These are phyloP conservation scores for Colletotrichum caudatum DNA, from an alignment of 2,329 filamentous ascomycete genomes.

Conservation along the genomic window DNA sequence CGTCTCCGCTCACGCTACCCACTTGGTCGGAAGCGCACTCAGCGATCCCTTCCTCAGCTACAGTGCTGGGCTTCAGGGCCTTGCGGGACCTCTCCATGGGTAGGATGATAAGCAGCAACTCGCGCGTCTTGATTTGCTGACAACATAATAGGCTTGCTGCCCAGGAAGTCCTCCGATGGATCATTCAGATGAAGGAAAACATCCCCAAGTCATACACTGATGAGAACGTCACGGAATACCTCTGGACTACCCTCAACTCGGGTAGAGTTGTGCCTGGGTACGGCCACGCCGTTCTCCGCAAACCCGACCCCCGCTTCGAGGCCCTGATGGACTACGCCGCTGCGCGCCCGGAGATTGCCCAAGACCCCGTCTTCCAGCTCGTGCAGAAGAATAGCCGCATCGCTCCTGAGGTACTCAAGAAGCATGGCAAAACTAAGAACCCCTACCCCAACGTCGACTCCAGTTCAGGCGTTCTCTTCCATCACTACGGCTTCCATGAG, in stretches of 20 bases:
- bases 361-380: constrained; percentile 91
- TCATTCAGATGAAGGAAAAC: constrained; percentile 91
- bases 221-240: constrained; percentile 86
- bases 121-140: constrained; percentile 14
- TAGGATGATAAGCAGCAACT: background rate
- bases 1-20: constrained; percentile 94
- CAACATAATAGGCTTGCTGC: constrained; percentile 76
- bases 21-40: constrained; percentile 93
- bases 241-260: constrained; percentile 93
- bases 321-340: constrained; percentile 96
- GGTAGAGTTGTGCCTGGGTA: constrained; percentile 96
- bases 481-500: constrained; percentile 98
- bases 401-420: constrained; percentile 87
- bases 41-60: constrained; percentile 97
- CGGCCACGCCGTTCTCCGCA: constrained; percentile 94
- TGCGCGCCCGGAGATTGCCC: constrained; percentile 84
- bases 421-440: constrained; percentile 99
- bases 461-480: constrained; percentile 92
- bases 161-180: constrained; percentile 97
- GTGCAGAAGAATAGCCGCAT: constrained; percentile 94
- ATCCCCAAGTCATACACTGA: constrained; percentile 85
- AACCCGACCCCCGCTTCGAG: constrained; percentile 96
- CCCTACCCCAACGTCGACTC: constrained; percentile 98
- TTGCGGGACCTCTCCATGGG: constrained; percentile 80
- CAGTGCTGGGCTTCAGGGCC: constrained; percentile 92